Base-by-base conservation (phyloP, 2,329 filamentous ascomycete genomes). In the Trichophaea hybrida region DNA sequence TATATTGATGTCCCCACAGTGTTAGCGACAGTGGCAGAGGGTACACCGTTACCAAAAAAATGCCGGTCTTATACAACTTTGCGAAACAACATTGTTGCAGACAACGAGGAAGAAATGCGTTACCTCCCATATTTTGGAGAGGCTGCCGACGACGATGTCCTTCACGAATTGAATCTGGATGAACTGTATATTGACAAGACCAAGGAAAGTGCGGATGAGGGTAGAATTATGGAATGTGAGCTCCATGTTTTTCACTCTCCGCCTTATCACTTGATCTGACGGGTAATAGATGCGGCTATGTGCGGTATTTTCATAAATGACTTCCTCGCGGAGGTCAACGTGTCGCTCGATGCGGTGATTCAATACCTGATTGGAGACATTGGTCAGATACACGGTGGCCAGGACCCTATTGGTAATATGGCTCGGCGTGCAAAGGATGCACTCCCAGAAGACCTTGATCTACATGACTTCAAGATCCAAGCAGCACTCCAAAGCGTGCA, bases 101-200 rank as follows among this genome's bases (percentile, higher is more conserved):
- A 66, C 38, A 62, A 67, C 44, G 64, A 67, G 38, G 62, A 65
- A 48, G 53, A 63, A 31, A 61, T 67, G 64, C 55, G 64, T n/a
- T 67, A 66, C 35, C 56, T 60, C 32, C 65, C 65, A 37, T 67
- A 67, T 50, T 63, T 65, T 53, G 65, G 64, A 12, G 65, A 67
- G 44, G 64, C 62, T 17, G 57, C 49, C 7, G 62, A 59, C 31
- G 62, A 64, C 17, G 44, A 61, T 61, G 13, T 58, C 17, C 34
- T 59, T 55, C 15, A 35, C 59, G 4, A 57, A 7, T 57, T 60
- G 32, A n/a, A 62, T 13, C 32, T 63, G 2, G 59, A 65, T 17
- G 64, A 66, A 6, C 60, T 59, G 2, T 66, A 63, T 50, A 50
- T 66, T n/a, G 64, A 66, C 52, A 56, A 57, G 13, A 66, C 60